Evolutionary conservation across 352 stramenopile species (phyloP).

Genomic region (Thraustochytrium striatum): DNA sequence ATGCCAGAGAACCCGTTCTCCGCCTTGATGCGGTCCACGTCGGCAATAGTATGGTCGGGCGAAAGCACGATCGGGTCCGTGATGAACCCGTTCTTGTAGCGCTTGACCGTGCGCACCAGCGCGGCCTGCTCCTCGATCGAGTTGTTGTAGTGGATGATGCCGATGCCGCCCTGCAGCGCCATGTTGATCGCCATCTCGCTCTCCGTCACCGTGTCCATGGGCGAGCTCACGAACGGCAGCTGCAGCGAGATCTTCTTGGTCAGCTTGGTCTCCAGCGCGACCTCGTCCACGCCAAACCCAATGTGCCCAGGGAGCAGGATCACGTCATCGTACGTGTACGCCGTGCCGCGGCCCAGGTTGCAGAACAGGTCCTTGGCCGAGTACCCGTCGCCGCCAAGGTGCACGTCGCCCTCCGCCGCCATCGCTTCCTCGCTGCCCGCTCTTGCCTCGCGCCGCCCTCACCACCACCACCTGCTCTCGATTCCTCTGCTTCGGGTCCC

Average conservation of each 20-base stretch:
- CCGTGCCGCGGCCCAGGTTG: slow-evolving; percentile 21
- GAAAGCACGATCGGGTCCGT: slow-evolving; percentile 93
- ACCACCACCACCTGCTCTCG: too few species aligned
- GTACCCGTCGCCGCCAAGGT: slow-evolving; percentile 43
- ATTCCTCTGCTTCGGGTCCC: too few species aligned
- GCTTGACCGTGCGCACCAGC: slow-evolving; percentile 87
- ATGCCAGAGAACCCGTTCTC: slow-evolving; percentile 96
- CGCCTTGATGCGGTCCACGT: slow-evolving; percentile 90
- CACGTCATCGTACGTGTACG: slow-evolving; percentile 54
- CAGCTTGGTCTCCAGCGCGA: slow-evolving; percentile 85
- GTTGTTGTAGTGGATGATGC: slow-evolving; percentile 99
- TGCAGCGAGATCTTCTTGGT: slow-evolving; percentile 91
- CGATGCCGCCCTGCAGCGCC: slow-evolving; percentile 96
- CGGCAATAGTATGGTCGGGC: slow-evolving; percentile 86
- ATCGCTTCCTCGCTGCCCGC: too few species aligned
- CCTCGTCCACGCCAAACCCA: slow-evolving; percentile 84
- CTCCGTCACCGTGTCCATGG: slow-evolving; percentile 99
- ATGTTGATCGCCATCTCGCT: slow-evolving; percentile 98
- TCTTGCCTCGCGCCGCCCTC: too few species aligned
- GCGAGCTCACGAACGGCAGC: slow-evolving; percentile 67
- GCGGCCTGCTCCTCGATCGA: slow-evolving; percentile 88
- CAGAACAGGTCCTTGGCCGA: slow-evolving; percentile 34
- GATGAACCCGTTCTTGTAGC: slow-evolving; percentile 99
- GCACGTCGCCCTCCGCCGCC: too few species aligned
- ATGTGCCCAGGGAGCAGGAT: slow-evolving; percentile 70